Conservation (phyloP, 768 basidiomycete species). For the Coprinellus aureogranulatus region DNA sequence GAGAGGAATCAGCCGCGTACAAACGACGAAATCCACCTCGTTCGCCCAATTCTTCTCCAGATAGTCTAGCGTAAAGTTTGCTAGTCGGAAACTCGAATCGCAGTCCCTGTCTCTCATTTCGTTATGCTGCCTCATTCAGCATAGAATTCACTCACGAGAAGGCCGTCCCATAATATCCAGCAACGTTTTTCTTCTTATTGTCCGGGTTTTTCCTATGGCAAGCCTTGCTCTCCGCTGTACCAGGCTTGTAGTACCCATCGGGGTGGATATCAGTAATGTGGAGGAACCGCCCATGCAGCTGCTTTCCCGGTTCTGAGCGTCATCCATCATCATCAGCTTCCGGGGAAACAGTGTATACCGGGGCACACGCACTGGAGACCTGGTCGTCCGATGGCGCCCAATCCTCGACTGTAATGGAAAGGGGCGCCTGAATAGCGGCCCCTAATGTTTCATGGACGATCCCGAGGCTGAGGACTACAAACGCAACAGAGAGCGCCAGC, state of each 20-base stretch:
- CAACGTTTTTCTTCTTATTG: constrained; percentile 43
- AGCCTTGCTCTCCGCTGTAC: constrained; percentile 53
- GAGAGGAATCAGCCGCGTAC: too few relatives aligned
- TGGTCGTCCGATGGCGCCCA: neutral
- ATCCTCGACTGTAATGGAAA: neutral
- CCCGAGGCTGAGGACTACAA: neutral
- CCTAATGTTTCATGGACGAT: neutral
- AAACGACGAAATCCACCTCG: constrained; percentile 89
- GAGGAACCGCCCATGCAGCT: constrained; percentile 67
- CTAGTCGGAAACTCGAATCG: constrained; percentile 77
- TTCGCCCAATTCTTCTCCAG: constrained; percentile 75
- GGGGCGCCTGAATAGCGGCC: constrained; percentile 2
- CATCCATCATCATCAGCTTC: neutral
- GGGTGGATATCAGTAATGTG: constrained; percentile 87
- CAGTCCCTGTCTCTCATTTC: constrained; percentile 51
- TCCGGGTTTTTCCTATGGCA: constrained; percentile 69
- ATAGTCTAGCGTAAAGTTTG: constrained; percentile 79
- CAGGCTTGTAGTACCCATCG: constrained; percentile 59
- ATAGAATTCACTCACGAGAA: constrained; percentile 52
- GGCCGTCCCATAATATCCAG: constrained; percentile 67
- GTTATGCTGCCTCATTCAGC: neutral
- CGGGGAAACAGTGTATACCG: neutral
- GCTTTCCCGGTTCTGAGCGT: constrained; percentile 39
- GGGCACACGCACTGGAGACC: neutral
- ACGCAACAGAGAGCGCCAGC: neutral